phyloP scores from a whole-genome alignment of 805 yeast species.

The Pichia pseudocactophila region DNA sequence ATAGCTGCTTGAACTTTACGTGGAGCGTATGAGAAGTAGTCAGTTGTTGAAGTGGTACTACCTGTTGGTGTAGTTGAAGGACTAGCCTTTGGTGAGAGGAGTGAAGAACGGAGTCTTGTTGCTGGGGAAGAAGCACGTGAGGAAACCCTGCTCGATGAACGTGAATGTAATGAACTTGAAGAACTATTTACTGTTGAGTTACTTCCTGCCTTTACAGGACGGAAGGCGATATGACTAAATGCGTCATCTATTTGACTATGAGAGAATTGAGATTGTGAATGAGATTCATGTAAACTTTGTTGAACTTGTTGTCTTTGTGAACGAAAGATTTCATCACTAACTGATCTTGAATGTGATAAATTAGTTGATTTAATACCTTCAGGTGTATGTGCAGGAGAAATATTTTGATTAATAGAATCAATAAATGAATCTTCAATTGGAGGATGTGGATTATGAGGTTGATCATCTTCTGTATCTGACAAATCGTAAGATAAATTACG shows the following conservation, averaged over 20 bases:
- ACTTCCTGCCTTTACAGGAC: constrained; percentile 4
- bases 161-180: constrained; percentile 1
- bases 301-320: constrained; percentile 6
- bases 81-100: constrained; percentile 4
- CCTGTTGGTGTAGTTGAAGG: constrained; percentile 7
- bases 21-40: constrained; percentile 13
- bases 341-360: constrained; percentile 5
- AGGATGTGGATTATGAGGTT: background rate
- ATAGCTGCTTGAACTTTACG: constrained; percentile 11
- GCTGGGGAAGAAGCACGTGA: constrained; percentile 12
- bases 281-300: background rate
- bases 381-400: constrained; percentile 1
- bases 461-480: constrained; percentile 9
- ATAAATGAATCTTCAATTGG: constrained; percentile 4
- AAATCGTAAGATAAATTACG: constrained; percentile 39
- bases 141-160: constrained; percentile 4
- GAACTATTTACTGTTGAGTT: background rate
- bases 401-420: background rate
- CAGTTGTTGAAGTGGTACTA: background rate
- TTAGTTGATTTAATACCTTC: constrained; percentile 1
- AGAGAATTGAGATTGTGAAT: too few relatives aligned
- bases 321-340: constrained; percentile 3
- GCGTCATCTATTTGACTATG: too few relatives aligned
- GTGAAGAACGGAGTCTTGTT: background rate
- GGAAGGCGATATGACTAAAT: constrained; percentile 4